Conservation (phyloP, 1,284 basidiomycete genomes). For the Ceratobasidium sp. region DNA sequence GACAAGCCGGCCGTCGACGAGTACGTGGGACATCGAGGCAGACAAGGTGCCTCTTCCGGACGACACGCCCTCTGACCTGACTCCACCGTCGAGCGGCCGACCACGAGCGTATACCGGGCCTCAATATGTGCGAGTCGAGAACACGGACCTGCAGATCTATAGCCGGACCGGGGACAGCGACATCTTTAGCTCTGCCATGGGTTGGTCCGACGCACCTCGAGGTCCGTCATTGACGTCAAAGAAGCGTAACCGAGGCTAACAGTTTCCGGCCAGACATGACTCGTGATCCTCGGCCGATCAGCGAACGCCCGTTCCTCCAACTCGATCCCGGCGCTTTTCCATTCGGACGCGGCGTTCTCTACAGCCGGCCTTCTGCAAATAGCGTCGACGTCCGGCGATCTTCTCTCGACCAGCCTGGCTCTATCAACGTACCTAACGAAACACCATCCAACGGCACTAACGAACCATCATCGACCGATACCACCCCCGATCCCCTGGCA, state of each 20-base stretch:
- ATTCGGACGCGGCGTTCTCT: constrained; percentile 77
- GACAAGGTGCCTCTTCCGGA: constrained; percentile 40
- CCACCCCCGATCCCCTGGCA: constrained; percentile 17
- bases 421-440: background rate
- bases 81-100: constrained; percentile 29
- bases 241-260: constrained; percentile 48
- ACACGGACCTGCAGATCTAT: constrained; percentile 46
- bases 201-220: constrained; percentile 62
- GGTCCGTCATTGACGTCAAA: constrained; percentile 50
- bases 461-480: constrained; percentile 41
- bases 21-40: constrained; percentile 33
- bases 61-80: constrained; percentile 37
- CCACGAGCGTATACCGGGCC: constrained; percentile 60
- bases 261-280: constrained; percentile 45
- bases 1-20: constrained; percentile 32
- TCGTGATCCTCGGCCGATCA: constrained; percentile 56
- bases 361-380: constrained; percentile 62
- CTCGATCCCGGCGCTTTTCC: constrained; percentile 60
- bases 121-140: constrained; percentile 50
- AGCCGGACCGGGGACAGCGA: constrained; percentile 61
- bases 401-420: background rate
- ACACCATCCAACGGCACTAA: constrained; percentile 9
- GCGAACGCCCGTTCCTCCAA: constrained; percentile 43
- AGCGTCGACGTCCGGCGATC: constrained; percentile 19
- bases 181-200: constrained; percentile 75